Percentiles rank a stretch among this genome's conserved stretches.
phyloP scores from a whole-genome alignment of 305 asterid species.

The Andrographis paniculata region DNA sequence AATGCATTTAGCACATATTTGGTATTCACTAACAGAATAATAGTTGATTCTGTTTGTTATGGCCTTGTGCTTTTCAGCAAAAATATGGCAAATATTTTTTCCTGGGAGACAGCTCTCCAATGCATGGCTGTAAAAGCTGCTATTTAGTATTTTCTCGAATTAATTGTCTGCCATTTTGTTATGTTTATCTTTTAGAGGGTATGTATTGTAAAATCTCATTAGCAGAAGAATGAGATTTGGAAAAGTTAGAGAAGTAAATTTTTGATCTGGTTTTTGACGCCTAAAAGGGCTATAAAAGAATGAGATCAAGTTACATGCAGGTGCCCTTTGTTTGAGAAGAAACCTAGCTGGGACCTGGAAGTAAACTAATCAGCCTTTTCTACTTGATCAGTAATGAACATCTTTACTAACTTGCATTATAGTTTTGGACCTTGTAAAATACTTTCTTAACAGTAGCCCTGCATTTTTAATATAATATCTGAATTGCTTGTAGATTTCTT shows the following conservation, averaged over 20 bases:
- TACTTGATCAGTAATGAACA: not conserved
- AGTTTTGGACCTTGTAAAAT: too few relatives aligned
- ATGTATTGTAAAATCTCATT: not conserved
- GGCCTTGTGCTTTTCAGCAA: constrained; percentile 3
- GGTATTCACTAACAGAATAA: constrained; percentile 42
- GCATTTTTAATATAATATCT: constrained; percentile 9
- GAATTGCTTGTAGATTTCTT: constrained; percentile 5
- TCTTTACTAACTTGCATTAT: too few relatives aligned
- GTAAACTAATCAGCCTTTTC: not conserved
- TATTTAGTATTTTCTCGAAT: not conserved
- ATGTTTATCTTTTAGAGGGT: too few relatives aligned
- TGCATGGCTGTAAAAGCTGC: constrained; percentile 12
- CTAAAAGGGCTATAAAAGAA: not conserved
- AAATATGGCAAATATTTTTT: not conserved
- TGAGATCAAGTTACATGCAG: constrained; percentile 2
- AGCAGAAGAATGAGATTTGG: too few relatives aligned
- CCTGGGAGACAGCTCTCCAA: constrained; percentile 8
- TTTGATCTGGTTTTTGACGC: not conserved
- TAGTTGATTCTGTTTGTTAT: constrained; percentile 15
- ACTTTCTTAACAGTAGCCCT: too few relatives aligned
- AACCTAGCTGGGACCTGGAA: not conserved
- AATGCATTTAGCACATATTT: constrained; percentile 79
- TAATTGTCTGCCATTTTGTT: not conserved
- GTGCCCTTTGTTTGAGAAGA: not conserved
- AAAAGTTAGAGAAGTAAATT: too few relatives aligned